A percentile compares a stretch with the other conserved stretches of the same genome.
Evolutionary conservation across 2,329 filamentous ascomycete species (phyloP).

Genomic region (Blumeriella jaapii): DNA sequence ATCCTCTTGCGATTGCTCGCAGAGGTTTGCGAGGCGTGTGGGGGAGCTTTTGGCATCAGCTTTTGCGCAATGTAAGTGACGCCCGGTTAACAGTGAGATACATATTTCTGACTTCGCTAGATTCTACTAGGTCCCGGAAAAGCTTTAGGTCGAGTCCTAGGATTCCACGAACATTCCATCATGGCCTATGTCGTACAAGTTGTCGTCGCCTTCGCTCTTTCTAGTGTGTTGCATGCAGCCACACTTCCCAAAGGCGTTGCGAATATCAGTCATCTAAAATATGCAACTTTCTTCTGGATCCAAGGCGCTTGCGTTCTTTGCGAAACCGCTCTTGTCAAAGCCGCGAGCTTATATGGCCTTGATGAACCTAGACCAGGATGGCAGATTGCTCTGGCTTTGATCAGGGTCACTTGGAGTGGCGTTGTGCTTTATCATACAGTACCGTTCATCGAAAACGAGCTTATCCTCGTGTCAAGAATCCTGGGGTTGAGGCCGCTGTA

Average conservation of each 20-base stretch:
- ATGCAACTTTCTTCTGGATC: slow-evolving; percentile 11
- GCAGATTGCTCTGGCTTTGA: neutral
- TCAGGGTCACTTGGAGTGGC: slow-evolving; percentile 1
- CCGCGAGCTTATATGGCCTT: neutral
- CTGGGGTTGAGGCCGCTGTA: neutral
- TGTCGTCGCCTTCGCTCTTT: slow-evolving; percentile 6
- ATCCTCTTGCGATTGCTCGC: slow-evolving; percentile 2
- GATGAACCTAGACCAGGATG: neutral
- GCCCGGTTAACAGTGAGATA: neutral
- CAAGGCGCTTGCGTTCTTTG: slow-evolving; percentile 8
- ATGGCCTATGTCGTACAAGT: slow-evolving; percentile 1
- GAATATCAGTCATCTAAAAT: slow-evolving; percentile 1
- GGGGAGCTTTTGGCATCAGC: slow-evolving; percentile 11
- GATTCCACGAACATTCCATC: slow-evolving; percentile 1
- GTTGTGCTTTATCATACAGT: slow-evolving; percentile 4
- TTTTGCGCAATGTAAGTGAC: slow-evolving; percentile 7
- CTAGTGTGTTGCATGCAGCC: slow-evolving; percentile 3
- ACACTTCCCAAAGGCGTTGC: slow-evolving; percentile 2
- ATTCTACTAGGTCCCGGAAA: slow-evolving; percentile 6
- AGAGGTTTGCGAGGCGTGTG: slow-evolving; percentile 11
- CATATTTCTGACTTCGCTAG: slow-evolving; percentile 1
- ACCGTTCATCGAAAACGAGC: slow-evolving; percentile 1
- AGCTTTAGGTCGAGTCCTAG: neutral
- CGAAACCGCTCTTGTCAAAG: slow-evolving; percentile 5
- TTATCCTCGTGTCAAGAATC: slow-evolving; percentile 3